Percentiles rank a stretch among this genome's conserved stretches.
phyloP scores from a whole-genome alignment of 164 flowering plant genomes.

The Saururus chinensis region DNA sequence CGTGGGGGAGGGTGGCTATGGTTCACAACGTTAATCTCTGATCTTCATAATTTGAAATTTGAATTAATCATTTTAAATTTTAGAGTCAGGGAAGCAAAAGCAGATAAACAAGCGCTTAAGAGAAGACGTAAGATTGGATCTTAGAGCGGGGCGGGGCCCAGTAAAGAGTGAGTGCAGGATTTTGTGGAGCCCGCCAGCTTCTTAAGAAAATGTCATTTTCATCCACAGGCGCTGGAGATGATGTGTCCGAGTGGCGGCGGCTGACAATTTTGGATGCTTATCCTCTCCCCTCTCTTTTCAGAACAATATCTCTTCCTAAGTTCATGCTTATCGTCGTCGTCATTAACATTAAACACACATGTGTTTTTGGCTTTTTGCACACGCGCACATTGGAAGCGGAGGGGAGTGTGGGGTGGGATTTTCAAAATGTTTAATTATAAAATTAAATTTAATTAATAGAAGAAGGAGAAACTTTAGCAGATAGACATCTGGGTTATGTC shows the following conservation, averaged over 20 bases:
- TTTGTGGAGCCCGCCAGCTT: not conserved
- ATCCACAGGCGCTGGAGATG: not conserved
- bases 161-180: not conserved
- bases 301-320: not conserved
- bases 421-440: too few relatives aligned
- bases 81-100: not conserved
- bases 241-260: not conserved
- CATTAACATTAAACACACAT: too few relatives aligned
- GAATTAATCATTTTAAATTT: not conserved
- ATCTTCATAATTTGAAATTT: not conserved
- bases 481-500: too few relatives aligned
- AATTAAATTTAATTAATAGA: too few relatives aligned
- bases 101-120: not conserved
- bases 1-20: not conserved
- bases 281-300: not conserved
- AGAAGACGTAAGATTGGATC: not conserved
- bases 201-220: too few relatives aligned
- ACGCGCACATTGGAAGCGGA: too few relatives aligned
- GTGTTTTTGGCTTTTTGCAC: too few relatives aligned
- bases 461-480: too few relatives aligned
- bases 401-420: too few relatives aligned
- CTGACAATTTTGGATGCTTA: not conserved
- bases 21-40: not conserved
- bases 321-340: not conserved
- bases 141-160: not conserved